phyloP scores from a whole-genome alignment of 2,329 filamentous ascomycete species.

The Lachnellula hyalina region DNA sequence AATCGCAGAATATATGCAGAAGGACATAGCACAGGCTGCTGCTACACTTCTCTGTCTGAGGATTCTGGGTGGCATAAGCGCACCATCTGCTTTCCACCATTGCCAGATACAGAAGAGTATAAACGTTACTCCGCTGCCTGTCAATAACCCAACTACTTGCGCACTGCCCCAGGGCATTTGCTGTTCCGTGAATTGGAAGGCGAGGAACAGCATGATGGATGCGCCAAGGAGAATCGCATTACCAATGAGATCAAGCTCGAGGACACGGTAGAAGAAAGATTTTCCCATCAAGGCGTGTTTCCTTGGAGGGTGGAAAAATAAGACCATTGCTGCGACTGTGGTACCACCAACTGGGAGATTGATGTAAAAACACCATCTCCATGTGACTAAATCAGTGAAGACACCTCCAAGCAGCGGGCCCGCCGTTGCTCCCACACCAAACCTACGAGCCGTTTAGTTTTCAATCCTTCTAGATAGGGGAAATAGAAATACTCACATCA shows the following conservation, averaged over 20 bases:
- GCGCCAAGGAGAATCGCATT: constrained; percentile 39
- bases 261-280: constrained; percentile 26
- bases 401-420: constrained; percentile 33
- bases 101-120: constrained; percentile 31
- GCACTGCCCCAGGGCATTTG: constrained; percentile 23
- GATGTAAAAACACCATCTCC: constrained; percentile 34
- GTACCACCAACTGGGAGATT: constrained; percentile 33
- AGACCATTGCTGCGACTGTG: constrained; percentile 33
- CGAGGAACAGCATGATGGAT: constrained; percentile 36
- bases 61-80: constrained; percentile 42
- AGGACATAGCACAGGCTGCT: constrained; percentile 22
- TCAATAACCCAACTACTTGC: constrained; percentile 31
- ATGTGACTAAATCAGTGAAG: constrained; percentile 33
- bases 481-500: constrained; percentile 15
- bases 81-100: constrained; percentile 38
- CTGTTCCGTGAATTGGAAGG: constrained; percentile 41
- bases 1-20: constrained; percentile 23
- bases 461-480: neutral
- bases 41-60: constrained; percentile 33
- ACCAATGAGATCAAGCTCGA: constrained; percentile 41
- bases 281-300: constrained; percentile 34
- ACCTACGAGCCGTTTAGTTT: constrained; percentile 16
- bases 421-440: constrained; percentile 19
- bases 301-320: constrained; percentile 32
- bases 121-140: constrained; percentile 21